A percentile compares a stretch with the other conserved stretches of the same genome.
Evolutionary conservation across 2,329 filamentous ascomycete genomes (phyloP).

Genomic region (Leptographium wingfieldii): DNA sequence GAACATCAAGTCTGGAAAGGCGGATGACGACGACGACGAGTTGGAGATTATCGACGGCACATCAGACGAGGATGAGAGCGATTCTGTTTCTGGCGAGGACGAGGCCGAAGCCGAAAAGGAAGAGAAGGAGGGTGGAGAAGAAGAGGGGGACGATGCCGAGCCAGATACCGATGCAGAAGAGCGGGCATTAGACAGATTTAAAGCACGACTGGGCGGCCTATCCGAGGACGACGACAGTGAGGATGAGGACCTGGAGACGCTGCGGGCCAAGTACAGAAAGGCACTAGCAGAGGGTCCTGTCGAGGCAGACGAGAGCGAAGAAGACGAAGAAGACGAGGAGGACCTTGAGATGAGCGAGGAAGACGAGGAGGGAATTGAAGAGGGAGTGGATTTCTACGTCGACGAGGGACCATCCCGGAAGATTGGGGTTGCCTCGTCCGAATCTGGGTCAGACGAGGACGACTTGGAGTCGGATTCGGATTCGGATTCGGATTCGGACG

Average conservation of each 20-base stretch:
- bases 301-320: not conserved
- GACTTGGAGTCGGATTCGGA: conserved; percentile 14
- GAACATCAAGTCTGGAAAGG: conserved; percentile 16
- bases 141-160: conserved; percentile 19
- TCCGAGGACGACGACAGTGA: conserved; percentile 13
- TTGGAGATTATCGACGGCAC: not conserved
- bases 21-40: not conserved
- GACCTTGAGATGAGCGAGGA: conserved; percentile 9
- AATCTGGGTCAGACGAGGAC: conserved; percentile 7
- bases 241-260: not conserved
- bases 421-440: not conserved
- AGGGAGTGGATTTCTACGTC: conserved; percentile 1
- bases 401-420: not conserved
- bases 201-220: conserved; percentile 10
- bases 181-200: conserved; percentile 6
- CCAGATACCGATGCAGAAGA: conserved; percentile 3
- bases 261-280: conserved; percentile 3
- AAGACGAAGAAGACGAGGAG: conserved; percentile 6
- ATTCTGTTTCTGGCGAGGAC: not conserved
- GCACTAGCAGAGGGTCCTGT: not conserved
- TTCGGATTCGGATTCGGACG: not conserved
- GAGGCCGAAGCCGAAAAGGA: not conserved
- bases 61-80: conserved; percentile 2
- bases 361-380: conserved; percentile 10
- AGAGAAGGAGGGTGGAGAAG: conserved; percentile 16